These are phyloP conservation scores for Fusarium denticulatum DNA, from an alignment of 2,329 filamentous ascomycete species.

Conservation along the genomic window DNA sequence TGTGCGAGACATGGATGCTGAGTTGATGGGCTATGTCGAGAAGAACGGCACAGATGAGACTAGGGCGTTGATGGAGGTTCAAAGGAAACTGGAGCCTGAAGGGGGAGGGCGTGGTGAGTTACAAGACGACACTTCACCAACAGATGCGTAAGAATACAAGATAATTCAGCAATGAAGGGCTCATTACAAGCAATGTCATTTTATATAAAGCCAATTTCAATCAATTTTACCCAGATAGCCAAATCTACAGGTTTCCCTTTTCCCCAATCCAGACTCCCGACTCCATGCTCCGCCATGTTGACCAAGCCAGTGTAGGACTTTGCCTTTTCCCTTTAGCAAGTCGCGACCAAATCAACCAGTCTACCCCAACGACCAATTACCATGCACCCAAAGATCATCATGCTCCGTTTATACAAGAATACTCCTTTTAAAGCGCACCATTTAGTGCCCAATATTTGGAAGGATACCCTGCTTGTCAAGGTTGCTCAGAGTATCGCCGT, in stretches of 20 bases:
- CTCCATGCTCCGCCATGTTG: neutral
- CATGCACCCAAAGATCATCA: neutral
- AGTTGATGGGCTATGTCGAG: slow-evolving; percentile 37
- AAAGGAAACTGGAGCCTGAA: slow-evolving; percentile 23
- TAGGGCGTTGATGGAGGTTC: slow-evolving; percentile 26
- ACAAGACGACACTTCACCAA: neutral
- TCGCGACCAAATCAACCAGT: neutral
- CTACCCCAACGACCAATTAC: neutral
- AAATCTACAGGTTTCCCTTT: slow-evolving; percentile 3
- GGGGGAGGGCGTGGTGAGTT: slow-evolving; percentile 16
- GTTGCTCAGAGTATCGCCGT: slow-evolving; percentile 25
- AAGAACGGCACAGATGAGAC: slow-evolving; percentile 29
- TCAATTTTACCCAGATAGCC: slow-evolving; percentile 1
- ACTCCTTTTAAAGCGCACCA: neutral
- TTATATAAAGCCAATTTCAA: neutral
- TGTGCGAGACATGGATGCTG: slow-evolving; percentile 44
- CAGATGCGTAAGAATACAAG: neutral
- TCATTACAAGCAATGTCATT: neutral
- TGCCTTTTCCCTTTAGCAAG: neutral
- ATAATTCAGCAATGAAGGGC: neutral
- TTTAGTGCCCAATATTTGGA: neutral
- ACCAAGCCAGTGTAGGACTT: neutral
- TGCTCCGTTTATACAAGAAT: neutral
- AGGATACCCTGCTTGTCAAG: slow-evolving; percentile 37
- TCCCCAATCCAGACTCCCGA: neutral